phyloP scores from a whole-genome alignment of 106 monocot genomes.

The Acorus gramineus region DNA sequence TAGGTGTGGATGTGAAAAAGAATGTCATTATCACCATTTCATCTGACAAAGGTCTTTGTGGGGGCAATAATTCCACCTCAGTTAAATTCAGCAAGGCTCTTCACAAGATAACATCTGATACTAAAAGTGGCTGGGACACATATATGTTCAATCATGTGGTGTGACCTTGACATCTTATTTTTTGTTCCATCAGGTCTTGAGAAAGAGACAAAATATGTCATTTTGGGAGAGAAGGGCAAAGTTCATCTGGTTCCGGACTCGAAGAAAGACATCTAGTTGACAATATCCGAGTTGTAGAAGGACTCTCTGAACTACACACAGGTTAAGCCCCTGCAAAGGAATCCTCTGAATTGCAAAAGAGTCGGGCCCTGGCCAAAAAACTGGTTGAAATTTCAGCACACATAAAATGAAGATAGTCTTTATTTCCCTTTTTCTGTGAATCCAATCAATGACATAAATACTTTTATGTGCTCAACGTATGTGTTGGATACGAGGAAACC shows the following conservation, averaged over 20 bases:
- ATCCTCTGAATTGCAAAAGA: too few species aligned
- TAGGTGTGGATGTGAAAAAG: slow-evolving; percentile 93
- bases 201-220: slow-evolving; percentile 73
- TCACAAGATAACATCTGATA: slow-evolving; percentile 71
- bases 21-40: slow-evolving; percentile 74
- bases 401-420: too few species aligned
- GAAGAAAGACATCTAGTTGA: slow-evolving; percentile 49
- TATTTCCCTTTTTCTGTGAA: too few species aligned
- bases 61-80: slow-evolving; percentile 90
- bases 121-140: too few species aligned
- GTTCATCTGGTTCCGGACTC: slow-evolving; percentile 84
- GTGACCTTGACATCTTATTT: neutral
- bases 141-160: too few species aligned
- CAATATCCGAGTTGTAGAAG: slow-evolving; percentile 67
- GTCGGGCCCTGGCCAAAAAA: too few species aligned
- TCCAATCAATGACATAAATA: too few species aligned
- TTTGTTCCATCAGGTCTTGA: slow-evolving; percentile 54
- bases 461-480: too few species aligned
- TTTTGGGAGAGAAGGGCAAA: slow-evolving; percentile 93
- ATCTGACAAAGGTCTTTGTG: slow-evolving; percentile 99
- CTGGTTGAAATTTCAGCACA: too few species aligned
- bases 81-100: slow-evolving; percentile 93
- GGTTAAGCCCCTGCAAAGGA: too few species aligned
- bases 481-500: too few species aligned
- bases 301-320: slow-evolving; percentile 88